Evolutionary conservation across 2,329 filamentous ascomycete genomes (phyloP), one percentile per base, ranked within the genome.

Genomic region (Pleurostoma richardsiae): DNA sequence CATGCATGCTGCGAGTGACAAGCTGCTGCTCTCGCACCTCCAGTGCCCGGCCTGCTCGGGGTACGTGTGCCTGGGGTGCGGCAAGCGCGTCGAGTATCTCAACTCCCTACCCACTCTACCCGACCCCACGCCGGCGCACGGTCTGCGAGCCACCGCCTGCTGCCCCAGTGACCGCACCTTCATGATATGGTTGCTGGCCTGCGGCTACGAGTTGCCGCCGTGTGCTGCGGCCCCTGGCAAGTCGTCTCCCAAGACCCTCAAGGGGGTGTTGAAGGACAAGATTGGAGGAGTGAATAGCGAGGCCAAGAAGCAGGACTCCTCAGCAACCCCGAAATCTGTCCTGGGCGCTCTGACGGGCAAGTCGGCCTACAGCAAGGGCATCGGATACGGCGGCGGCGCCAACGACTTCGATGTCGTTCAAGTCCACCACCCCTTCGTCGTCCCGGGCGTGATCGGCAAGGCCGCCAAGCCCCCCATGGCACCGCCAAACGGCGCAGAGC

Each of bases 21-120:
- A 40, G 4, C 31, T 54, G 7, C 31, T 54, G 7, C 30, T 45
- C 30, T 27, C 50, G 2, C 43, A 43, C 30, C 44, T 49, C 29
- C 27, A 26, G 27, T 54, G 49, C 40, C 31, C 31, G 6, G 49
- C 41, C 4, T 60, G 58, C 46, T 43, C 42, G 4, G 19, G 28
- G 3, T 45, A 43, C 29, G 46, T 31, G 42, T 59, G 58, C 36
- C 28, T 53, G 3, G 47, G 48, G 6, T 56, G 55, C 41, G 39
- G 41, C 10, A 19, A 19, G 19, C 19, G 19, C 19, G 19, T 19
- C 19, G 19, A 19, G 19, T 19, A 19, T 19, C 19, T 19, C 19
- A 19, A 19, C 19, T 19, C 19, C 19, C 19, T 19, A 19, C 19
- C 19, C 19, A 19, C 19, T 19, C 19, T 19, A 19, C 19, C 19